Base-by-base conservation (phyloP, 352 stramenopile species). In the Phytopythium chamaehyphon region DNA sequence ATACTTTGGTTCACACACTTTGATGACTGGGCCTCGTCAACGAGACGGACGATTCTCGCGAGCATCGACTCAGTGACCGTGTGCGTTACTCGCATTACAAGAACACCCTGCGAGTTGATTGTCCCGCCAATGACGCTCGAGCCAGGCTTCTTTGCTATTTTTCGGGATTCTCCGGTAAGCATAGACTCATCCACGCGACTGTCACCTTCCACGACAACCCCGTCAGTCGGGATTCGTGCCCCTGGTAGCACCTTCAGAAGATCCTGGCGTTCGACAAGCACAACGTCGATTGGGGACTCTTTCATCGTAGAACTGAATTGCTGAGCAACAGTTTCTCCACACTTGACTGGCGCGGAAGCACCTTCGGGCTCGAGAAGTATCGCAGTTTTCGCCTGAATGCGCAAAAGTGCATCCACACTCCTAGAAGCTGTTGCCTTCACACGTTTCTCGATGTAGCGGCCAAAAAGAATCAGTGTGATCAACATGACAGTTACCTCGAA, bases 371-470 rank as follows among this genome's bases (percentile, higher is more conserved):
- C 80, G 18, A 98, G 61, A 51, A 98, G 69, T 35, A 96, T 93
- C 12, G 95, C 96, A 1, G 77, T 94, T 59, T 90, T 90, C 33
- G 79, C 74, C 51, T 92, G 77, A 53, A 89, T 83, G 14, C 73
- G 70, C 31, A 89, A 51, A 26, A 91, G 58, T 22, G 70, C 69
- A 40, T 88, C 74, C n/a, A 92, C 64, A 35, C 74, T 89, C 53
- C 79, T 81, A 6, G 81, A 86, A 15, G 81, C 80, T 44, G 68
- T 75, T 8, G 74, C 64, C 57, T 90, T 90, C 18, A 83, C 79
- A 19, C 75, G 69, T 38, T 80, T 83, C 57, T 92, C 79, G 28
- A 92, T 83, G 61, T 86, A 88, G 8, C 80, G 71, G 0, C 76
- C 81, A n/a, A 92, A 55, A 14, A 92, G 51, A 28, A 92, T 85